Evolutionary conservation across 1,284 basidiomycete species (phyloP), one percentile per base, ranked within the genome.

Genomic region (Microbotryomycetes sp.): DNA sequence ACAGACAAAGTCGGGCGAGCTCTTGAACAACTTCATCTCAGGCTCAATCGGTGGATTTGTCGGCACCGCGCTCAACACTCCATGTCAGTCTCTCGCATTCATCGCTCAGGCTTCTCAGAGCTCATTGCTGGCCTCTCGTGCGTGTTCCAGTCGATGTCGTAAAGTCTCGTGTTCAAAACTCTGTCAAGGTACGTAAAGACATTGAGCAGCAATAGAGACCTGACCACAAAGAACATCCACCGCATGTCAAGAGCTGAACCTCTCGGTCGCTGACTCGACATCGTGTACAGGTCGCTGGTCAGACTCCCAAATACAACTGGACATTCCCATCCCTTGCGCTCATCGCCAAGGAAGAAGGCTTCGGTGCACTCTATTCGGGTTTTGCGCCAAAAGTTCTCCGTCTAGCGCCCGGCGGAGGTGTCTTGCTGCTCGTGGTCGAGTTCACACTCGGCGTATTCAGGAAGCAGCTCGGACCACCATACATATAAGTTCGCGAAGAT

Each of bases 131-230:
- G 91, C 91, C 76, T 90, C 88, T 15, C 89, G 87, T 80, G 85
- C 85, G 65, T 84, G 85, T 74, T 83, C 82, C 72, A 73, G 73
- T 73, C 51, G 75, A 93, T 81, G 91, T 98, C 62, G 91, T 97
- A 69, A 98, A 98, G 79, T 93, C 91, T 25, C 86, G 96, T 59
- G 92, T 98, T 58, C 92, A 94, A 77, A 87, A 89, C 59, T 79
- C 83, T 36, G 81, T 80, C 54, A 83, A 80, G 70, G 68, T 65
- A n/a, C n/a, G n/a, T n/a, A n/a, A n/a, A n/a, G n/a, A n/a, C n/a
- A n/a, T n/a, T n/a, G n/a, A n/a, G n/a, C n/a, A n/a, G n/a, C n/a
- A n/a, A n/a, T n/a, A n/a, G n/a, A n/a, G n/a, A n/a, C n/a, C n/a
- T n/a, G n/a, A n/a, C n/a, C n/a, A n/a, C n/a, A n/a, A n/a, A n/a